phyloP scores from a whole-genome alignment of 805 yeast genomes.

The Spathaspora boniae region DNA sequence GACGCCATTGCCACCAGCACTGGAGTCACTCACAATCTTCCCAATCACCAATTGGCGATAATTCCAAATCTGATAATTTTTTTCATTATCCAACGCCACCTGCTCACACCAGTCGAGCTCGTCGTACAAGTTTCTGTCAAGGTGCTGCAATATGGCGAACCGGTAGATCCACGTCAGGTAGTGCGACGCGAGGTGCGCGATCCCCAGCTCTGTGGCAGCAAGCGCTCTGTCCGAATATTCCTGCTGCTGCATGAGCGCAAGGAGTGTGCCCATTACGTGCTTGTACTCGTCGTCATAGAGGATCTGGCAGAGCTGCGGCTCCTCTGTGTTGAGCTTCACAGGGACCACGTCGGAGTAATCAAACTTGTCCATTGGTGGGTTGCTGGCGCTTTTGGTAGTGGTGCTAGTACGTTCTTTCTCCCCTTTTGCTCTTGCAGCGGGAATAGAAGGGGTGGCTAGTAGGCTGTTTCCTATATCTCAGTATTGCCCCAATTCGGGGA shows the following conservation, averaged over 20 bases:
- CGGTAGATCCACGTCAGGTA: constrained; percentile 86
- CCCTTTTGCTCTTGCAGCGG: too few species aligned
- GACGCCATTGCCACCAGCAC: constrained; percentile 10
- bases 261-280: constrained; percentile 54
- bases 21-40: constrained; percentile 17
- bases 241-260: constrained; percentile 53
- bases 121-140: constrained; percentile 36
- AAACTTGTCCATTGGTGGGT: constrained; percentile 7
- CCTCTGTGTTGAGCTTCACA: constrained; percentile 39
- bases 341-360: constrained; percentile 44
- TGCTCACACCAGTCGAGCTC: constrained; percentile 81
- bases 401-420: too few species aligned
- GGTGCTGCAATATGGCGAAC: constrained; percentile 43
- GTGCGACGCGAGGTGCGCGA: constrained; percentile 78
- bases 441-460: too few species aligned
- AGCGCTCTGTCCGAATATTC: constrained; percentile 75
- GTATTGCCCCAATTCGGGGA: too few species aligned
- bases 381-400: too few species aligned
- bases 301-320: constrained; percentile 56
- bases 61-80: constrained; percentile 97
- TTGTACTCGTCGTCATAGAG: constrained; percentile 72
- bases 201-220: constrained; percentile 58
- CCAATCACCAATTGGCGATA: constrained; percentile 70
- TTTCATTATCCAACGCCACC: constrained; percentile 71
- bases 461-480: too few species aligned